Base-by-base conservation (phyloP, 768 basidiomycete species). In the Amanita rimosa region DNA sequence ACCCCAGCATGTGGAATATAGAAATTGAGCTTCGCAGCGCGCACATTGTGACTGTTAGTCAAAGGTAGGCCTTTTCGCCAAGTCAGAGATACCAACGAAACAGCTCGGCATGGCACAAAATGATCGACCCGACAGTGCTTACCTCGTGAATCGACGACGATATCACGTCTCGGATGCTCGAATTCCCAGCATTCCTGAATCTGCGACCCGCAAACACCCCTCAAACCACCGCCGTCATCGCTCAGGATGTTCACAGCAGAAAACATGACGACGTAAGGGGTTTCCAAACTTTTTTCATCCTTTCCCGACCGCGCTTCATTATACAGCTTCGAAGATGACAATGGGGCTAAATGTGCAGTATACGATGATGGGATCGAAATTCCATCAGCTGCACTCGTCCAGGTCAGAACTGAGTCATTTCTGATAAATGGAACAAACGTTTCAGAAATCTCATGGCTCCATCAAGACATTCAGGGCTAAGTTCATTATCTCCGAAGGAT, bases 251-350 rank as follows among this genome's bases (percentile, higher is more conserved):
- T 94, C 53, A 91, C 86, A 7, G 91, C 88, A 59, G 90, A 84
- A 63, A 99, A 91, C 94, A 98, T 95, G 52, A 98, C 96, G 14
- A 99, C 96, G 57, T 98, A 98, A 0, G 96, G 95, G 27, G 93
- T 97, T 66, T 99, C 96, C 50, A 86, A 62, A 21, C 80, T 76
- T 62, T 87, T 89, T 29, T 77, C 66, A 53, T 77, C 81, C 58
- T 77, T 85, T 46, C 69, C 62, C 0, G 75, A 68, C 49, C 78
- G 70, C 0, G 91, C 90, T 59, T 94, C 90, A 52, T 83, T 83
- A 67, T 84, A 87, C 9, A 99, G 72, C 62, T 94, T 97, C 2
- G 92, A 86, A 2, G 94, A 96, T 3, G 94, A 92, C 48, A 99
- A 67, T 1, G 96, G 96, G 0, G 96, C 91, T 19, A 99, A 73